Evolutionary conservation across 768 basidiomycete species (phyloP).

Genomic region (Filobasidium floriforme): DNA sequence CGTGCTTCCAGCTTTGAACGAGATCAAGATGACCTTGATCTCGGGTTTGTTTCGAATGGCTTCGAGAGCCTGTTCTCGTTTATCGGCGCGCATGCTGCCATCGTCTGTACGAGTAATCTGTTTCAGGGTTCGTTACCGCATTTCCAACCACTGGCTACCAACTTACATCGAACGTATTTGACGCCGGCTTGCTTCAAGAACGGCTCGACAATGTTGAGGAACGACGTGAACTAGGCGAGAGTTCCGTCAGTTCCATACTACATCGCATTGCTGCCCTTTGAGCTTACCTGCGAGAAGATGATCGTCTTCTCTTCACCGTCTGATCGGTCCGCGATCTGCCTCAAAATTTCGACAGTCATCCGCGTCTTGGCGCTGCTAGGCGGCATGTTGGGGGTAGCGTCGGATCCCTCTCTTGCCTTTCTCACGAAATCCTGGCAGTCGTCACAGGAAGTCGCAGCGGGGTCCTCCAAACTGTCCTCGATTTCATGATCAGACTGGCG

Average conservation of each 20-base stretch:
- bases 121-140: not conserved
- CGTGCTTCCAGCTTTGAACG: conserved; percentile 93
- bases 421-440: conserved; percentile 54
- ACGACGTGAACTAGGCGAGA: conserved; percentile 53
- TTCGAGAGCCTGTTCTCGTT: conserved; percentile 67
- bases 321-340: conserved; percentile 56
- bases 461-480: conserved; percentile 23
- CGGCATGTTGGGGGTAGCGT: conserved; percentile 48
- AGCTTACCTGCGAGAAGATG: conserved; percentile 67
- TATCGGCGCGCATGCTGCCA: conserved; percentile 68
- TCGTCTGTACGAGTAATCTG: conserved; percentile 58
- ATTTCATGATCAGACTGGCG: not conserved
- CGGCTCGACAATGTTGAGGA: conserved; percentile 75
- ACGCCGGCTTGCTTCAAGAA: conserved; percentile 66
- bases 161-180: conserved; percentile 78
- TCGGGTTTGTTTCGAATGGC: conserved; percentile 59
- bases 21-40: conserved; percentile 77
- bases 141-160: not conserved
- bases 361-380: conserved; percentile 79
- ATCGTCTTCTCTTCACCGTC: conserved; percentile 76
- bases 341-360: conserved; percentile 67
- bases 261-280: not conserved
- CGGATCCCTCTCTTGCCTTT: conserved; percentile 50
- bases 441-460: conserved; percentile 50
- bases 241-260: not conserved